Evolutionary conservation across 108 stramenopile genomes (phyloP), one percentile per base, ranked within the genome.

Genomic region (Cyclotella baltica): DNA sequence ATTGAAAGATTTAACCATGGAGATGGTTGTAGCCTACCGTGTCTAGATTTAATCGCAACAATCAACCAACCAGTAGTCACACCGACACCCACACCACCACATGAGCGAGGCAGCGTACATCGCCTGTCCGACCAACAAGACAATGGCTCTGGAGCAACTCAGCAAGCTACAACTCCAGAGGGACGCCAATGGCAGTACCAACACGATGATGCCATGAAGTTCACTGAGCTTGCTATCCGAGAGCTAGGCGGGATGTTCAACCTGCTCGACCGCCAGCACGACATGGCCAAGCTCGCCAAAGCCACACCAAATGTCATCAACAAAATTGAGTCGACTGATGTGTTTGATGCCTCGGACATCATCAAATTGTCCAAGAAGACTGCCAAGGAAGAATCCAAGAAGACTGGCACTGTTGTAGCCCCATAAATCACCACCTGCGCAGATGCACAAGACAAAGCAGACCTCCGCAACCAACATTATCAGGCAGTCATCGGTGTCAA

Each of bases 371-470:
- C n/a, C n/a, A n/a, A 43, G 6, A 13, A 43, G 13, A 43, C 6
- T 6, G 13, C 6, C 10, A 43, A 43, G 40, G 40, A 6, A 10
- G 40, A 43, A 43, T 6, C 6, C 40, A 43, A 13, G 10, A 43
- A 43, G 40, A 43, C 6, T 13, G 13, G 13, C 40, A 43, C 40
- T 19, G 53, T 23, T 19, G 9, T 16, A 18, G 6, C 5, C 20
- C 59, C 59, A 4, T 30, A 20, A 6, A 61, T 61, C 59, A 61
- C 4, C 27, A 31, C 30, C 5, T 6, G 59, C 13, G 4, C 59
- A 8, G 59, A 61, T 31, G 29, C 59, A 20, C 59, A 61, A 61
- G 59, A 61, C 4, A 29, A 33, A 33, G 59, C 59, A 5, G 29
- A 61, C 29, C 30, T 4, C 29, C 29, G 6, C 5, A 61, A 33